These are phyloP conservation scores for Erysimum pusillum DNA, from an alignment of 441 rosid genomes.

Conservation along the genomic window DNA sequence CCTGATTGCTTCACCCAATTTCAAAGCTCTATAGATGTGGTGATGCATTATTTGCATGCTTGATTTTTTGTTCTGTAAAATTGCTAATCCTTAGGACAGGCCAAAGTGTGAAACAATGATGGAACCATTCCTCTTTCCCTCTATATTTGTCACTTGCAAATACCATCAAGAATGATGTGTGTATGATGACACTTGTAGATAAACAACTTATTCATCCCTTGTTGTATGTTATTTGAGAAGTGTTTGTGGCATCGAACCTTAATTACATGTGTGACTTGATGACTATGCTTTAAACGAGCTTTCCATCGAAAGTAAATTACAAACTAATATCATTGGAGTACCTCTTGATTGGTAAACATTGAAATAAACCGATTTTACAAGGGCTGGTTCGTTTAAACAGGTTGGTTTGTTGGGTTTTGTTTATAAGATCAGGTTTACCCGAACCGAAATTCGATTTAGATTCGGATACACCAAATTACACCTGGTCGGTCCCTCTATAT, in stretches of 20 bases:
- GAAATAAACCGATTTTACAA: too few species aligned
- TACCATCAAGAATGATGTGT: neutral
- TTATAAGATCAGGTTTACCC: too few species aligned
- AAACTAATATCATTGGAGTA: too few species aligned
- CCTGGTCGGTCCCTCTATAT: neutral
- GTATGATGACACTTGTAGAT: neutral
- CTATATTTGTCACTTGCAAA: neutral
- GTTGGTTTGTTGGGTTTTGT: too few species aligned
- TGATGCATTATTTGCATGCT: neutral
- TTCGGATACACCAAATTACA: neutral
- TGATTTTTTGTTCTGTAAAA: neutral
- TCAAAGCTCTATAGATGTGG: neutral
- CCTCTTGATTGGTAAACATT: too few species aligned
- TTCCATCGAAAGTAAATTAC: too few species aligned
- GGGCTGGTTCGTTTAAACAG: too few species aligned
- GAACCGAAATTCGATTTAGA: neutral
- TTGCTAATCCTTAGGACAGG: neutral
- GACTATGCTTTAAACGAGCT: too few species aligned
- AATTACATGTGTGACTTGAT: too few species aligned
- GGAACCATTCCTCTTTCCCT: neutral
- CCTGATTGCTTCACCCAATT: neutral
- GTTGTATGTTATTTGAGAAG: neutral
- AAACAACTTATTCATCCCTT: neutral
- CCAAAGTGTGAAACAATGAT: neutral
- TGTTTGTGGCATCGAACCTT: neutral